Evolutionary conservation across 1,284 basidiomycete genomes (phyloP), one percentile per base, ranked within the genome.

Genomic region (Cerioporus squamosus): DNA sequence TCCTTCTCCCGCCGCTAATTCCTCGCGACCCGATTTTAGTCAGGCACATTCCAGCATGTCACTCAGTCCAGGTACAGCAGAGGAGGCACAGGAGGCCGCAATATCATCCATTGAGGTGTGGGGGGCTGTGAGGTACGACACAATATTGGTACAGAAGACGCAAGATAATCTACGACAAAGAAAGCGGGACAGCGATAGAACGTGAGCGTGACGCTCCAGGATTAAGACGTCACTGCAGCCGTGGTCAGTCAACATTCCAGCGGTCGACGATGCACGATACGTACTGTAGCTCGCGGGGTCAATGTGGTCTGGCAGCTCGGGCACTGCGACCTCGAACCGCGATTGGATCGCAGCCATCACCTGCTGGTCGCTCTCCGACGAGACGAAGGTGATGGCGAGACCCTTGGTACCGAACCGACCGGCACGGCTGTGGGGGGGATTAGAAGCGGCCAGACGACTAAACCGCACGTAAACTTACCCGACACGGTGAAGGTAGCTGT

Each of bases 341-440:
- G 90, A 86, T 75, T 97, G 95, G 66, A 97, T 97, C 23, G 90
- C 83, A 53, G 88, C 83, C 87, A 99, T 91, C 61, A 99, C 96
- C 76, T 94, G 91, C 72, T 93, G 88, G 73, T 99, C 97, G 62
- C 83, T 87, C 53, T 98, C 96, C 26, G 88, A 92, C 4, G 95
- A 89, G 47, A 98, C 94, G 74, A 97, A 99, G 10, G 95, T 97
- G 75, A 99, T 95, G n/a, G 96, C 96, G 40, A 99, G 87, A 85
- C 97, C 97, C 79, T 99, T 99, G 45, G 97, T 99, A 66, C 97
- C 97, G 77, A 99, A 99, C 68, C 97, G 94, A 67, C 97, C 97
- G 65, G 97, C 97, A 83, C 97, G 96, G 67, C 90, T 91, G 65
- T 33, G 33, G 8, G 10, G 33, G 31, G 22, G 14, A 18, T 45